Evolutionary conservation across 2,329 filamentous ascomycete species (phyloP), one percentile per base, ranked within the genome.

Genomic region (Colletotrichum paranaense): DNA sequence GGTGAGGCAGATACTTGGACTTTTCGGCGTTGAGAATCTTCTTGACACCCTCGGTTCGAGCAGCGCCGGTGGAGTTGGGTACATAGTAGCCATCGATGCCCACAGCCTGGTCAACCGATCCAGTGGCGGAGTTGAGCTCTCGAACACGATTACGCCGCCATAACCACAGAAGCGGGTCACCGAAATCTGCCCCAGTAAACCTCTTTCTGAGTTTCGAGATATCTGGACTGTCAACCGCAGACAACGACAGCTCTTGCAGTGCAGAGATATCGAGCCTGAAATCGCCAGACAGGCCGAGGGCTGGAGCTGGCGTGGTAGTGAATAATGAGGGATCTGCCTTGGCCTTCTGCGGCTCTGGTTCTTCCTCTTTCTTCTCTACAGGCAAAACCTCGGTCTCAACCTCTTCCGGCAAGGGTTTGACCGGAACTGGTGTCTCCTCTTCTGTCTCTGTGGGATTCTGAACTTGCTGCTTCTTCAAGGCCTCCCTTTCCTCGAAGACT

Each of bases 1-100:
- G 95, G 86, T 99, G 97, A 53, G 97, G 97, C 8, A 99, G 89
- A 80, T 99, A 99, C 81, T 98, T 98, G 32, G 95, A 98, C 86
- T 99, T 99, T 82, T 99, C 97, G 0, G 95, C 94, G 81, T 99
- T 97, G 75, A 97, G 89, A 69, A 99, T 98, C 86, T 96, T 97
- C 86, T 97, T 96, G 78, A 95, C 92, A 32, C 95, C 95, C 84
- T 99, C 95, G 0, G 97, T 98, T 69, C 97, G 91, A 69, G 97
- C 97, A 77, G 92, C 94, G 42, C 97, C 97, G 11, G 95, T 95
- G 0, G 88, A 75, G 76, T 98, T 99, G 0, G 94, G 91, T 53
- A 98, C 94, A 79, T 98, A 98, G 78, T 92, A 92, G 24, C 90
- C 91, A 38, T 88, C 87, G 57, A 92, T 91, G 22, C 79, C 79